Evolutionary conservation across 2,329 filamentous ascomycete species (phyloP), one percentile per base, ranked within the genome.

Genomic region (Fusarium sp.): DNA sequence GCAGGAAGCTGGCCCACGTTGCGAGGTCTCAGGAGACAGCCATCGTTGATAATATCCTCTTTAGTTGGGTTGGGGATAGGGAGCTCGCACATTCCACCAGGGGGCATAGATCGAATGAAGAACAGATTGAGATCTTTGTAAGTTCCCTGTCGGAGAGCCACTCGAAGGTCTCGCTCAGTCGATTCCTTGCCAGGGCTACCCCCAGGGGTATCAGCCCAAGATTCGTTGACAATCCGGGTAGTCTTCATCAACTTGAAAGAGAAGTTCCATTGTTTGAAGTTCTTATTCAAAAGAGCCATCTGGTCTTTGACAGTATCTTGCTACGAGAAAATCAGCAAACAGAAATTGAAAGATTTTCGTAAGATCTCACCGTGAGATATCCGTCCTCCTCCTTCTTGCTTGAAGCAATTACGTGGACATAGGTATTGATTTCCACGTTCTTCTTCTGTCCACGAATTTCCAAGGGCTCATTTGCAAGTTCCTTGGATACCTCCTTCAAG

Each of bases 121-220:
- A 47, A 62, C 9, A 69, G 60, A 2, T 69, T 69, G 2, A 68
- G 21, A 1, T 66, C 50, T 3, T 43, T 48, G 36, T 69, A 68
- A 10, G 50, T 42, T 48, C 65, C 65, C 25, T 56, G 25, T 3
- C 59, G 60, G n/a, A 68, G 43, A 4, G 54, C 55, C 0, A 18
- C 31, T 11, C 60, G 40, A 1, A 68, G 35, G 0, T 67, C 50
- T 20, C 18, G 36, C 15, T 58, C 42, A 3, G 11, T 36, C 2
- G 27, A 11, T 4, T 40, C 15, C 11, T 35, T 10, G 2, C 10
- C 56, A 10, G 61, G 63, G 13, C 39, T 29, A 5, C 29, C 47
- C 5, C 14, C 35, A 13, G 63, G 57, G 4, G 29, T 31, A 31
- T 18, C 5, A 4, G 41, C 25, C 65, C 60, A 68, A 11, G 48